Evolutionary conservation across 1,284 basidiomycete genomes (phyloP).

Genomic region (Puccinia sorghi): DNA sequence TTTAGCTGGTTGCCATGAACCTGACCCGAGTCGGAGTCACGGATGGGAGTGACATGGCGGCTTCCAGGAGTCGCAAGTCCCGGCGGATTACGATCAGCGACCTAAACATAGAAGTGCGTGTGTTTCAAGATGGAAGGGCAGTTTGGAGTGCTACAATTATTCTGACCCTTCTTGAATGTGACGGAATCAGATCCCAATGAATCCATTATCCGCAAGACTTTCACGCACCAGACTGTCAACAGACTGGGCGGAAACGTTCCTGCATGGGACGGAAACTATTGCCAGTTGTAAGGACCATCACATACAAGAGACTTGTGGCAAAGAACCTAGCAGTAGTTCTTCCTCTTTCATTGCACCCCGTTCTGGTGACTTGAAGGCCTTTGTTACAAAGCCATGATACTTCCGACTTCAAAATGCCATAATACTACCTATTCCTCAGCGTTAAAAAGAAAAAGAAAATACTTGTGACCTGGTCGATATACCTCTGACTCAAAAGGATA

Average conservation of each 20-base stretch:
- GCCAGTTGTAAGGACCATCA: background rate
- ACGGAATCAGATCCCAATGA: slow-evolving; percentile 30
- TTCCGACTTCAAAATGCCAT: background rate
- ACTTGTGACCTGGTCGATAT: too few relatives aligned
- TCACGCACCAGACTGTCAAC: slow-evolving; percentile 36
- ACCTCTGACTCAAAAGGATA: too few relatives aligned
- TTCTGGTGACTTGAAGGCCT: slow-evolving; percentile 34
- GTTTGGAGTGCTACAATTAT: background rate
- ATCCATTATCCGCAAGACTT: slow-evolving; percentile 38
- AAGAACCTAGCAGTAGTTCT: slow-evolving; percentile 17
- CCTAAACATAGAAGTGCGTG: slow-evolving; percentile 29
- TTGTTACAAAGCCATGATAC: background rate
- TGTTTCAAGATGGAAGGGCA: background rate
- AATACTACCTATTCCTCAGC: too few relatives aligned
- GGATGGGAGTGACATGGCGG: slow-evolving; percentile 8
- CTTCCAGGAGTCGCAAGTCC: slow-evolving; percentile 38
- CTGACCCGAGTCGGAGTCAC: slow-evolving; percentile 27
- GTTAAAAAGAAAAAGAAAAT: too few relatives aligned
- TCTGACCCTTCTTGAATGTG: background rate
- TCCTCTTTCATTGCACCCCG: slow-evolving; percentile 7
- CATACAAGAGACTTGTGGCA: background rate
- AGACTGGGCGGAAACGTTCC: slow-evolving; percentile 42
- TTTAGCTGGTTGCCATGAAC: slow-evolving; percentile 31
- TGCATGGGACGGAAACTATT: slow-evolving; percentile 18
- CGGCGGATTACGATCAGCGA: slow-evolving; percentile 23